Evolutionary conservation across 306 rosid species (phyloP).

Genomic region (Ochetophila trinervis): DNA sequence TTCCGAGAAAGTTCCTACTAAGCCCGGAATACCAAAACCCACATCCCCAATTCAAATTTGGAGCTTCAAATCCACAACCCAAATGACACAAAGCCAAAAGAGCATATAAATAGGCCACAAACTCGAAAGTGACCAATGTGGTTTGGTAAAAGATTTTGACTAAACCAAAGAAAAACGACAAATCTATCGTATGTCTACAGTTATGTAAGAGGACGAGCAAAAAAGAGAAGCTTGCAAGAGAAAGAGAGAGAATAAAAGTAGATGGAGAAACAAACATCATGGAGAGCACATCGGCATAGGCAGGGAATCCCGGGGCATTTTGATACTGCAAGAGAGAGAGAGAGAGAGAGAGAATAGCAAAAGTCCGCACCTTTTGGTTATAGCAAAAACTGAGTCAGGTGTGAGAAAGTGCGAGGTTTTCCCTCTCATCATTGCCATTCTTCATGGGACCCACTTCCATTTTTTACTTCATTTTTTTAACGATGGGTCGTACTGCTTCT

Average conservation of each 20-base stretch:
- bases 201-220: constrained; percentile 6
- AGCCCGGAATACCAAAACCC: constrained; percentile 30
- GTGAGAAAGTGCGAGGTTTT: too few species aligned
- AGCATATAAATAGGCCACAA: constrained; percentile 30
- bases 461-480: too few species aligned
- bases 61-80: constrained; percentile 27
- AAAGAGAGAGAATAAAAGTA: constrained; percentile 12
- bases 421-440: constrained; percentile 13
- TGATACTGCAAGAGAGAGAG: neutral
- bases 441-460: constrained; percentile 8
- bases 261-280: constrained; percentile 31
- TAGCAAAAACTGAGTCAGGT: constrained; percentile 11
- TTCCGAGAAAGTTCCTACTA: constrained; percentile 1
- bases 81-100: constrained; percentile 32
- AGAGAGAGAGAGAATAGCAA: neutral
- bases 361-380: constrained; percentile 35
- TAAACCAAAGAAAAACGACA: constrained; percentile 48
- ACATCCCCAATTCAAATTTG: constrained; percentile 24
- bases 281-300: constrained; percentile 44
- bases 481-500: neutral
- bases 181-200: constrained; percentile 19
- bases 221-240: constrained; percentile 3
- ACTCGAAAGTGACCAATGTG: constrained; percentile 31
- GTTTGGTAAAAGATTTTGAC: constrained; percentile 58
- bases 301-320: constrained; percentile 40